Evolutionary conservation across 441 rosid genomes (phyloP).

Genomic region (Bocquillonia castaneifolia): DNA sequence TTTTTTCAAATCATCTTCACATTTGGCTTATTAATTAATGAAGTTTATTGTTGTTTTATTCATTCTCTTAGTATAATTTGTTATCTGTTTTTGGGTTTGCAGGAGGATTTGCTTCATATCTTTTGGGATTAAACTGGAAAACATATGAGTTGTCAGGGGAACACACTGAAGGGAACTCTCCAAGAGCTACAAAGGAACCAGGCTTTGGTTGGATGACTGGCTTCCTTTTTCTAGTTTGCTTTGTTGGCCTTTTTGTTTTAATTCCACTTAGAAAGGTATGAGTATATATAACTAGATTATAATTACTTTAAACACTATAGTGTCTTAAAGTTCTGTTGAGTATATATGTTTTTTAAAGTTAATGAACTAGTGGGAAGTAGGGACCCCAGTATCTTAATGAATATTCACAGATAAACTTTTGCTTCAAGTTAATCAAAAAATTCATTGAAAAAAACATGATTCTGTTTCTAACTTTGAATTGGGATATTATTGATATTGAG

Average conservation of each 20-base stretch:
- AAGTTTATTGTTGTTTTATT: not conserved
- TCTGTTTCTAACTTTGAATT: no score
- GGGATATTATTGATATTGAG: not conserved
- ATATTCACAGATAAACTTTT: no score
- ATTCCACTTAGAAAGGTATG: constrained; percentile 89
- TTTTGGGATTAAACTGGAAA: constrained; percentile 69
- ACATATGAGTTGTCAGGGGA: constrained; percentile 65
- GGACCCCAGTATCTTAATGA: not conserved
- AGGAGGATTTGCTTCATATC: constrained; percentile 95
- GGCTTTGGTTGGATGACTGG: constrained; percentile 85
- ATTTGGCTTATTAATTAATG: no score
- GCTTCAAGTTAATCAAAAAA: no score
- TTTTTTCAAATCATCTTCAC: no score
- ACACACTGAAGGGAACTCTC: constrained; percentile 60
- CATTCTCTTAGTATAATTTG: not conserved
- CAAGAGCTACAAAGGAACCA: constrained; percentile 65
- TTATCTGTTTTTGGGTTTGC: not conserved
- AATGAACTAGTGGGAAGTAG: not conserved
- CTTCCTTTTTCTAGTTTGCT: constrained; percentile 65
- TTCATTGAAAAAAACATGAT: no score
- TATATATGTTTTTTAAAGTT: not conserved
- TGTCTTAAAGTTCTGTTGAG: not conserved
- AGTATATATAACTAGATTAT: not conserved
- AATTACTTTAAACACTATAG: not conserved
- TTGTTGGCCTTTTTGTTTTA: constrained; percentile 79